Base-by-base conservation (phyloP, 768 basidiomycete species). In the Suillus subaureus region DNA sequence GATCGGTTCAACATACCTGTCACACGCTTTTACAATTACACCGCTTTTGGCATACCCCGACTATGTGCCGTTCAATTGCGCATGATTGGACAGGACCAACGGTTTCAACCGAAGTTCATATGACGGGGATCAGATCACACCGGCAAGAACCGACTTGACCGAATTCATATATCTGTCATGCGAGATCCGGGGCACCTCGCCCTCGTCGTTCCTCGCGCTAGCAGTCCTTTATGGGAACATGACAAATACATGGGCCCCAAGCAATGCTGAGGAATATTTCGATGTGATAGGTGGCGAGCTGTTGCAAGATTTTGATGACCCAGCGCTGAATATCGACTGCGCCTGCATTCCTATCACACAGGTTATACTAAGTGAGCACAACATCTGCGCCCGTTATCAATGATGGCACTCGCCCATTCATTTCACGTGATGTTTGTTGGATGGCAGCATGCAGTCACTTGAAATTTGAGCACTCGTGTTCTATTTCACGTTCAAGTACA, bases 1-100 rank as follows among this genome's bases (percentile, higher is more conserved):
- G 31, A 35, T 55, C 11, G 31, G 18, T 33, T n/a, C 54, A 35
- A 13, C 31, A 21, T 21, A 33, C 54, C 21, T 33, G 31, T 33
- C 31, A 33, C 54, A 55, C 54, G 33, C 54, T 55, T 55, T 35
- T n/a, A 52, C 8, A 55, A 55, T 49, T 49, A 49, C 31, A 55
- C 54, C 21, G 31, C 54, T 55, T 55, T 55, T 55, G 31, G 21
- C 6, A n/a, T n/a, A 13, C 12, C 51, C n/a, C 8, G 51, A 28
- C 51, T 31, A 52, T 52, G 3, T 28, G 15, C 49, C 18, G 28
- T 31, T 18, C 28, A 21, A 31, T 47, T 15, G 49, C 8, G 7
- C 49, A 51, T 51, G 49, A 33, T 33, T 51, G 51, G 28, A 28
- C 26, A 28, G 26, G 18, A 33, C 11, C 54, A 26, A 15, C 49